A percentile compares a stretch with the other conserved stretches of the same genome.
phyloP scores from a whole-genome alignment of 202 grass and related monocot species.

The Saccharum hybrid region DNA sequence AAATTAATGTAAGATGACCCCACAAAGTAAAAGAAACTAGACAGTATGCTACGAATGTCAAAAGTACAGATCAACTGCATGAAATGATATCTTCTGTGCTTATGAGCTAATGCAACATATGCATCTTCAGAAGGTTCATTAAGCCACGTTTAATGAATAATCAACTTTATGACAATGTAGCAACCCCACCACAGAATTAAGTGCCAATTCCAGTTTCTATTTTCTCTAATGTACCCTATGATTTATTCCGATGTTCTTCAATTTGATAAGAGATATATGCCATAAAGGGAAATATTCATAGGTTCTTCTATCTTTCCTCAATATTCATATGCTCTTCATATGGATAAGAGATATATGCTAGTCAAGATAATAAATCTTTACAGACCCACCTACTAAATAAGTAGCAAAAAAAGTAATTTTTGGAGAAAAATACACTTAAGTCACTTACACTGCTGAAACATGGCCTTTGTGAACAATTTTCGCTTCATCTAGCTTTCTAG shows the following conservation, averaged over 20 bases:
- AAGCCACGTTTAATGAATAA: neutral
- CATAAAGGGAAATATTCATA: neutral
- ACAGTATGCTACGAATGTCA: neutral
- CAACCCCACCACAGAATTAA: neutral
- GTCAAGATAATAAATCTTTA: neutral
- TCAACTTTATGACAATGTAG: conserved; percentile 4
- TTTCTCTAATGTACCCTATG: conserved; percentile 10
- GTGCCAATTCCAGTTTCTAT: conserved; percentile 21
- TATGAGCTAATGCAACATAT: conserved; percentile 7
- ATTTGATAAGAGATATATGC: neutral
- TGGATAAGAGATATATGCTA: neutral
- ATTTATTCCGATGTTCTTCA: neutral
- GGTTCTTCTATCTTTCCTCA: neutral
- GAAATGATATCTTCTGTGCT: neutral
- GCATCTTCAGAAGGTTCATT: conserved; percentile 1
- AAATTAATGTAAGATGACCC: conserved; percentile 30
- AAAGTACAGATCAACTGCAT: conserved; percentile 24
- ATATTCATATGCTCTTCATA: neutral
- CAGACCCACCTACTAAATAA: conserved; percentile 12
- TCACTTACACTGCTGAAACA: conserved; percentile 99
- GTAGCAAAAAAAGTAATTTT: neutral
- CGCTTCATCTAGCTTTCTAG: conserved; percentile 89
- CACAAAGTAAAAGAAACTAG: conserved; percentile 26
- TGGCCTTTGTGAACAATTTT: conserved; percentile 95
- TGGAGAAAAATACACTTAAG: conserved; percentile 57